Base-by-base conservation (phyloP, 2,329 filamentous ascomycete genomes). In the Diplodia sapinea region DNA sequence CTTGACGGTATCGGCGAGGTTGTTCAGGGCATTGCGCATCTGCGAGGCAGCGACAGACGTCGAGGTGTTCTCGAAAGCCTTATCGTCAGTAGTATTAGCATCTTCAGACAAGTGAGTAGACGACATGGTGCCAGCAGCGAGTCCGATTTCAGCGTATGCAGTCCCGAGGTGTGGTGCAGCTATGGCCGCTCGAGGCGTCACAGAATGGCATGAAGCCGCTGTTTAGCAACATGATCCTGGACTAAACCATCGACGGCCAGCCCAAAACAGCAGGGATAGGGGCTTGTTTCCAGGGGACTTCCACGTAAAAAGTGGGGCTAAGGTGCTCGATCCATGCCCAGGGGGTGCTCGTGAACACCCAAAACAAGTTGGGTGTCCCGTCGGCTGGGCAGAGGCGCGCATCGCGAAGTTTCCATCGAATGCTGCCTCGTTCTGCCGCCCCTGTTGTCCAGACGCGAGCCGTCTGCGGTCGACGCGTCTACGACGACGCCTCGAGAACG, bases 11-110 rank as follows among this genome's bases (percentile, higher is more conserved):
- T 99, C 95, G 74, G 92, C 87, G 71, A 99, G 90, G 80, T 90
- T 89, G 80, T 97, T 98, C 79, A 99, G 87, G 70, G 93, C 87
- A 87, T 99, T 99, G 82, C 95, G 93, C 95, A 99, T 99, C 85
- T 99, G 95, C 69, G 94, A 96, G 67, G 95, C 95, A 70, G 95
- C 95, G 72, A 99, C 94, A 76, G 93, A 97, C 78, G 95, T 99
- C 67, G 94, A 97, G 74, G 95, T 96, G 88, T 98, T 98, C 84
- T 99, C 95, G 81, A 99, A 99, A 70, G 95, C 95, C 95, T 98
- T 59, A 15, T 54, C 33, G 47, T 52, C 49, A 54, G 55, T 67
- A 62, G 49, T 67, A 62, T 62, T 47, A 61, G 47, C 65, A 62
- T 54, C 56, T 63, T 31, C 50, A 36, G 12, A 38, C 43, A 49